Evolutionary conservation across 225 moss, liverwort and hornwort genomes (phyloP), one percentile per base, ranked within the genome.

Genomic region (Anthoceros angustus): DNA sequence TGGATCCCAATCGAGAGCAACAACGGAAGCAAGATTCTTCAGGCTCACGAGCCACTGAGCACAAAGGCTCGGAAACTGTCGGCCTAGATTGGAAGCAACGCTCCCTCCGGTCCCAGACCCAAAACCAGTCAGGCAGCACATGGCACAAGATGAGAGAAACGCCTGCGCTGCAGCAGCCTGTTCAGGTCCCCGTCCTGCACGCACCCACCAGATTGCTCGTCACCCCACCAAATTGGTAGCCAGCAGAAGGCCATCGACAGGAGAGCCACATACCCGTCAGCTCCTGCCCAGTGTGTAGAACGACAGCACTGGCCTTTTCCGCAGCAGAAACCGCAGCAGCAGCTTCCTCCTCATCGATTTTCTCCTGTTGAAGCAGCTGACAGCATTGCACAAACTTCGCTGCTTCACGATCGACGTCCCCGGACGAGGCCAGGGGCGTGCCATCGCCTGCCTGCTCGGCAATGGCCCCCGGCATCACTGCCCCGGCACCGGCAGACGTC

Each of bases 11-110:
- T n/a, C 61, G 14, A 62, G 40, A 0, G 68, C 48, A 68, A 71
- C 82, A 61, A 72, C 77, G 0, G 73, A 66, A 23, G 62, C 76
- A 16, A 83, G 80, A 55, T 41, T 50, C 66, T 68, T 74, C 14
- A 80, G 45, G 43, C 45, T 63, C 20, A 74, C 66, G 72, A 83
- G 64, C 83, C 83, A 83, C 9, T 4, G 62, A 39, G 72, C 80
- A 41, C 78, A 76, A 8, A 74, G 55, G 26, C 72, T 72, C 4
- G 83, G 83, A 25, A 48, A 70, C 0, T 66, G 32, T 38, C 48
- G 72, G 66, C 76, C 80, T 62, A 83, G 46, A 25, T 63, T 70
- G n/a, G 49, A 65, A 2, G 78, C 63, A 15, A 78, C 68, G 67
- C 42, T 66, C 25, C 60, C 76, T 61, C 83, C 83, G 25, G 61